Percentiles rank a stretch among this genome's conserved stretches.
These are phyloP conservation scores for Apiospora hydei DNA, from an alignment of 2,329 filamentous ascomycete species.

Conservation along the genomic window DNA sequence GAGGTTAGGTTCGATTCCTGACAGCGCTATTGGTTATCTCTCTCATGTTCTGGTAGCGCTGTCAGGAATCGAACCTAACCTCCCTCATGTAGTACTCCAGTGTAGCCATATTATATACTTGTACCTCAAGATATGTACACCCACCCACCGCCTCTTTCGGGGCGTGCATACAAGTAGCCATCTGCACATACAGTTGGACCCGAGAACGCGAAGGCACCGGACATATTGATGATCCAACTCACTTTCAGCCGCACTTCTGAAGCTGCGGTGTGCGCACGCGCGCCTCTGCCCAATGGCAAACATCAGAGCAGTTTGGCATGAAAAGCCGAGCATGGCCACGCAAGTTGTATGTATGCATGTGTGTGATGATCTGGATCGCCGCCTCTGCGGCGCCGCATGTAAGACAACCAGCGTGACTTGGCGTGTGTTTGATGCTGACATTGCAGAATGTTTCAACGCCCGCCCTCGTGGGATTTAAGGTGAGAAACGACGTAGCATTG, in stretches of 20 bases:
- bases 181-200: background rate
- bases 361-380: background rate
- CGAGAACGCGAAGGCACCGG: background rate
- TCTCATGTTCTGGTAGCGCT: too few relatives aligned
- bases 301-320: background rate
- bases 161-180: too few relatives aligned
- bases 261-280: background rate
- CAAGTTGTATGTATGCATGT: background rate
- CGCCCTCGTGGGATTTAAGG: constrained; percentile 5
- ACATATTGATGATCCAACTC: constrained; percentile 1
- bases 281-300: background rate
- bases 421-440: background rate
- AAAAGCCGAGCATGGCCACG: background rate
- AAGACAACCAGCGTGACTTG: constrained; percentile 9
- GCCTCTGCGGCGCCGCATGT: background rate
- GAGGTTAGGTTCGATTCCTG: too few relatives aligned
- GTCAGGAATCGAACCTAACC: too few relatives aligned
- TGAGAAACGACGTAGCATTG: constrained; percentile 9
- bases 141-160: background rate
- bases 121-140: background rate
- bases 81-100: too few relatives aligned
- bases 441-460: constrained; percentile 4
- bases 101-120: too few relatives aligned
- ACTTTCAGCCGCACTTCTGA: background rate
- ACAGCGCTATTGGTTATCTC: too few relatives aligned